Evolutionary conservation across 805 yeast genomes (phyloP).

Genomic region (Pichia gijzeniarum): DNA sequence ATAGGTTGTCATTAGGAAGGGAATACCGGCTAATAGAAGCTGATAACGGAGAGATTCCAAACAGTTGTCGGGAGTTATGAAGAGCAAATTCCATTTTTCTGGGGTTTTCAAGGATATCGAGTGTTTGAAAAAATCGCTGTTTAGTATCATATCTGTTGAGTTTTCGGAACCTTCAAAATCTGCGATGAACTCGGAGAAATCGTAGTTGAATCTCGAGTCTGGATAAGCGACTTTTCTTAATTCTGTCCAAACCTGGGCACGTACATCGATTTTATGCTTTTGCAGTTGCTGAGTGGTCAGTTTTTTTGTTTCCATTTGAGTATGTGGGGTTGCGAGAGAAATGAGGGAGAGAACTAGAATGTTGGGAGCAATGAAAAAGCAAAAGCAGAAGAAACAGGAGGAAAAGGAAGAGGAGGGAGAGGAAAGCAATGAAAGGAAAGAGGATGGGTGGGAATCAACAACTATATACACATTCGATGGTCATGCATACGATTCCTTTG

Average conservation of each 20-base stretch:
- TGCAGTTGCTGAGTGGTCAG: conserved; percentile 9
- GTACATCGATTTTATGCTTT: conserved; percentile 22
- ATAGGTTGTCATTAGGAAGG: conserved; percentile 26
- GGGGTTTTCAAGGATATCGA: neutral
- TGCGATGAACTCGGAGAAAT: conserved; percentile 30
- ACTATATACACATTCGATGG: no score
- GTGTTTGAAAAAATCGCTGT: conserved; percentile 1
- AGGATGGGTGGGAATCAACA: no score
- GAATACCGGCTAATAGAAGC: conserved; percentile 22
- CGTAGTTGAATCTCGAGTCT: conserved; percentile 26
- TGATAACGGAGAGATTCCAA: conserved; percentile 24
- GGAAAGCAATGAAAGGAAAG: no score
- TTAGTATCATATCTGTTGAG: conserved; percentile 18
- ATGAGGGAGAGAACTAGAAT: no score
- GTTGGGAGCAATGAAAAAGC: no score
- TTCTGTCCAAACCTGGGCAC: conserved; percentile 25
- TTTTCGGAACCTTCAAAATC: conserved; percentile 26
- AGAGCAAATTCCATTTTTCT: conserved; percentile 14
- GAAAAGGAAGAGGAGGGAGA: no score
- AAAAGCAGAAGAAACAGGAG: no score
- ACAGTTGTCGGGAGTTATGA: conserved; percentile 30
- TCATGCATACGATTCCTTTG: no score
- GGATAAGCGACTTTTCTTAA: conserved; percentile 27
- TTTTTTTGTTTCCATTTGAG: neutral
- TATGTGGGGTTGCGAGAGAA: no score